Base-by-base conservation (phyloP, 306 rosid genomes). In the Medicago ruthenica region DNA sequence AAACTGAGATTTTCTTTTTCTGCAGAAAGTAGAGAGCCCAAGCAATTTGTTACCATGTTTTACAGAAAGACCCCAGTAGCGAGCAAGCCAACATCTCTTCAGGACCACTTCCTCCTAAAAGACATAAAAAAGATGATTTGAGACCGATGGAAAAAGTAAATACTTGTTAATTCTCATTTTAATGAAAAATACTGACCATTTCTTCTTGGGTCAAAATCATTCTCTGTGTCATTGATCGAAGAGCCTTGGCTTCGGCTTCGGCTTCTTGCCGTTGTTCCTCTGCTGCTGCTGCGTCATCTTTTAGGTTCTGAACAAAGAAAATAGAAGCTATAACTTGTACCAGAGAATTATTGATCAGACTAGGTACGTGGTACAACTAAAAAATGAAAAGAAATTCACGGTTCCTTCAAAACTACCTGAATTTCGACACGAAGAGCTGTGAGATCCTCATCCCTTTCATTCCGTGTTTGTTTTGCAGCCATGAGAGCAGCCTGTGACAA, bases 81-180 rank as follows among this genome's bases (percentile, higher is more conserved):
- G 98, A 71, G 99, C 93, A 65, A 96, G 97, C 99, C 99, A 92
- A 81, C 99, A 96, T 83, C 99, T 84, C 92, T 92, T 96, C 58
- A 96, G 84, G 72, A 96, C 99, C 80, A 96, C 99, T 85, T 93
- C 98, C 86, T 93, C 98, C 98, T 93, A 69, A 75, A 80, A 76
- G 70, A 73, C 16, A 82, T n/a, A 22, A 27, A 42, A 21, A 21
- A 51, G 22, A 59, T 36, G 24, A 81, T 69, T 62, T 39, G 76
- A 80, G 65, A 60, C 64, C 75, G 17, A 67, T 50, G 69, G 39
- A 44, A 24, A 41, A 69, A 70, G 71, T 34, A 31, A 59, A 36
- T 60, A 79, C 76, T 78, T 78, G 61, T 8, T 53, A 54, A 69
- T 16, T 51, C 61, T 79, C 50, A 17, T 41, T 70, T 20, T 42